A percentile compares a stretch with the other conserved stretches of the same genome.
Conservation (phyloP, 192 early-diverging fungal species). For the Gaertneriomyces sp. region DNA sequence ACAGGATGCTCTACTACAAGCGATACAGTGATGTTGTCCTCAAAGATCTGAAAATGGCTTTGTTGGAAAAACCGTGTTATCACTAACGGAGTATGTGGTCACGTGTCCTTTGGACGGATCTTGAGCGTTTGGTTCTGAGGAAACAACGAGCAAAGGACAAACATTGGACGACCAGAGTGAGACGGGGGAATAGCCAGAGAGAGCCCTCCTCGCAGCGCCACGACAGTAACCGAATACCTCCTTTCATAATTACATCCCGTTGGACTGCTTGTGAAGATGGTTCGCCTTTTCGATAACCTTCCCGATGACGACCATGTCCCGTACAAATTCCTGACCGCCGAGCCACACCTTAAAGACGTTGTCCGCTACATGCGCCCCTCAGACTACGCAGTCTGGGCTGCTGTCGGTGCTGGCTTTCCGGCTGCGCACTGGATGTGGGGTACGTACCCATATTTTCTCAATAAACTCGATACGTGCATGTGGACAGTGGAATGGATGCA, state of each 20-base stretch:
- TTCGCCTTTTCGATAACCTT: constrained; percentile 45
- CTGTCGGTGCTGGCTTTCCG: constrained; percentile 65
- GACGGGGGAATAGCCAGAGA: constrained; percentile 4
- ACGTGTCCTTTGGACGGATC: too few relatives aligned
- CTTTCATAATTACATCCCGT: neutral
- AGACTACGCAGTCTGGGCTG: constrained; percentile 69
- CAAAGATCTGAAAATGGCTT: constrained; percentile 17
- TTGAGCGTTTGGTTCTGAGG: too few relatives aligned
- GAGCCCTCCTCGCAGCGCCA: neutral
- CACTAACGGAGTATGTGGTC: too few relatives aligned
- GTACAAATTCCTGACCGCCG: constrained; percentile 82
- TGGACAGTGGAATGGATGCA: too few relatives aligned
- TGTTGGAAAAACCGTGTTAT: too few relatives aligned
- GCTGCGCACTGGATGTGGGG: constrained; percentile 72
- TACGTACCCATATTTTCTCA: constrained; percentile 29
- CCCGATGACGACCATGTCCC: constrained; percentile 52
- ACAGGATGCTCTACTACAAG: too few relatives aligned
- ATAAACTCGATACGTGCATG: too few relatives aligned
- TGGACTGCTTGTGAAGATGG: constrained; percentile 9
- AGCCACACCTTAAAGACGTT: constrained; percentile 87
- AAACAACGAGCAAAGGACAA: too few relatives aligned
- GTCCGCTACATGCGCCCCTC: constrained; percentile 83
- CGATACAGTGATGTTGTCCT: constrained; percentile 21
- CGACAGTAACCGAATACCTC: neutral
- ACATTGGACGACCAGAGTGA: too few relatives aligned